Percentiles rank a stretch among this genome's conserved stretches.
These are phyloP conservation scores for Trichoderma endophyticum DNA, from an alignment of 2,329 filamentous ascomycete genomes.

Conservation along the genomic window DNA sequence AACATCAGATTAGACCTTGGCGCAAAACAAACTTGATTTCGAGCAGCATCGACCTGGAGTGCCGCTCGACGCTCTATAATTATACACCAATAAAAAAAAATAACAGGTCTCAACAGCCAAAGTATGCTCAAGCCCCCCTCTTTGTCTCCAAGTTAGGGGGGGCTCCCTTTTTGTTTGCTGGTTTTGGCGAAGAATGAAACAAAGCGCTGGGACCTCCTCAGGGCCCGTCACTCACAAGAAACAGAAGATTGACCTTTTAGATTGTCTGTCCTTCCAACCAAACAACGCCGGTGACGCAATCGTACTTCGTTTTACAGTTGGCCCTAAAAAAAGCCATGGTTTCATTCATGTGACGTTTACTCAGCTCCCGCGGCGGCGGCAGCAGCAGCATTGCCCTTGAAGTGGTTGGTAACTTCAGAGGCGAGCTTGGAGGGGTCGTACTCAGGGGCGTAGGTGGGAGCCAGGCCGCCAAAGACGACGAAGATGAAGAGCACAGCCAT, in stretches of 20 bases:
- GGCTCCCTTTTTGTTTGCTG: neutral
- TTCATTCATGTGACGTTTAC: constrained; percentile 12
- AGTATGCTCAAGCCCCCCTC: constrained; percentile 23
- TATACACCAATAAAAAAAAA: constrained; percentile 33
- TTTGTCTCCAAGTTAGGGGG: constrained; percentile 31
- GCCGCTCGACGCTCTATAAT: constrained; percentile 38
- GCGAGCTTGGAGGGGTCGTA: constrained; percentile 52
- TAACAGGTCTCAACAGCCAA: constrained; percentile 26
- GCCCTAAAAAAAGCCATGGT: neutral
- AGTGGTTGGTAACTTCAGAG: constrained; percentile 47
- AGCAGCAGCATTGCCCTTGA: constrained; percentile 32
- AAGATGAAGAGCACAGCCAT: constrained; percentile 63
- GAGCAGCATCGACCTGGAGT: constrained; percentile 35
- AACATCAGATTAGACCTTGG: constrained; percentile 41
- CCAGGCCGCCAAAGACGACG: constrained; percentile 65
- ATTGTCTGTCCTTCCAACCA: constrained; percentile 32
- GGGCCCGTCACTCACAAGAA: constrained; percentile 23
- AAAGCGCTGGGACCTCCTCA: constrained; percentile 26
- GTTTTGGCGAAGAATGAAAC: constrained; percentile 26
- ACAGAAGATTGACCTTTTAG: constrained; percentile 25
- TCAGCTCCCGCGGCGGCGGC: constrained; percentile 6
- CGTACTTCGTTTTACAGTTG: constrained; percentile 13
- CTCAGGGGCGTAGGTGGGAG: constrained; percentile 56
- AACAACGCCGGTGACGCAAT: constrained; percentile 23
- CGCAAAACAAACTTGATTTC: constrained; percentile 33